Conservation (phyloP, 2,329 filamentous ascomycete genomes). For the Alternaria sp. region DNA sequence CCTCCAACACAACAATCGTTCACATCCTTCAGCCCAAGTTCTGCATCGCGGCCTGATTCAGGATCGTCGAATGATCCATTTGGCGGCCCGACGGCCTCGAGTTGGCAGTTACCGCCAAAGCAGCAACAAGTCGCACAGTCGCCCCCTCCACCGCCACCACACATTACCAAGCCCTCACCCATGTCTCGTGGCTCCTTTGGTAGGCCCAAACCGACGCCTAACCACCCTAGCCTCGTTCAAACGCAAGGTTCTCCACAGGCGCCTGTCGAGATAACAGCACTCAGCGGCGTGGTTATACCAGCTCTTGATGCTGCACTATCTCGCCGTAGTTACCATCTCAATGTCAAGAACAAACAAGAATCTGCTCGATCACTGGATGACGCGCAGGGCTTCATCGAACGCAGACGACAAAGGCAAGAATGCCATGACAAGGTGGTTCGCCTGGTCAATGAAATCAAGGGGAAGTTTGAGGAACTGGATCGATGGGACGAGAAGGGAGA, state of each 20-base stretch:
- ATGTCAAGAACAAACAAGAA: conserved; percentile 55
- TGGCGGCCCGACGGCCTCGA: conserved; percentile 31
- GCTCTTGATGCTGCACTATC: conserved; percentile 91
- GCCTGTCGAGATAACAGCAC: conserved; percentile 78
- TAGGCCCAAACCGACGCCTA: conserved; percentile 36
- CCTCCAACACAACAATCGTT: conserved; percentile 36
- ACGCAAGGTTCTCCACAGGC: conserved; percentile 63
- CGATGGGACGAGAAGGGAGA: conserved; percentile 84
- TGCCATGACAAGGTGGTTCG: conserved; percentile 84
- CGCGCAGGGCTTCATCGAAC: conserved; percentile 61
- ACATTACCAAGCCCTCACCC: conserved; percentile 28
- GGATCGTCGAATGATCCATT: conserved; percentile 43
- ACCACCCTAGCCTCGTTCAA: conserved; percentile 42
- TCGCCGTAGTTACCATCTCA: conserved; percentile 71
- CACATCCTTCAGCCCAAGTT: conserved; percentile 26
- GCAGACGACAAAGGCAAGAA: conserved; percentile 56
- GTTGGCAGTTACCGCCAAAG: conserved; percentile 21
- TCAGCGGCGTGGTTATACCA: conserved; percentile 91
- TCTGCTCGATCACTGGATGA: conserved; percentile 59
- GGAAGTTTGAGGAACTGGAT: conserved; percentile 90
- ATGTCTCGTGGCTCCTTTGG: conserved; percentile 43
- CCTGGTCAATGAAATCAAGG: conserved; percentile 82
- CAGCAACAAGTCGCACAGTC: conserved; percentile 11
- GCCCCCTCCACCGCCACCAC: conserved; percentile 23
- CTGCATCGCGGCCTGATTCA: conserved; percentile 31